Evolutionary conservation across 768 basidiomycete genomes (phyloP).

Genomic region (Asterophora parasitica): DNA sequence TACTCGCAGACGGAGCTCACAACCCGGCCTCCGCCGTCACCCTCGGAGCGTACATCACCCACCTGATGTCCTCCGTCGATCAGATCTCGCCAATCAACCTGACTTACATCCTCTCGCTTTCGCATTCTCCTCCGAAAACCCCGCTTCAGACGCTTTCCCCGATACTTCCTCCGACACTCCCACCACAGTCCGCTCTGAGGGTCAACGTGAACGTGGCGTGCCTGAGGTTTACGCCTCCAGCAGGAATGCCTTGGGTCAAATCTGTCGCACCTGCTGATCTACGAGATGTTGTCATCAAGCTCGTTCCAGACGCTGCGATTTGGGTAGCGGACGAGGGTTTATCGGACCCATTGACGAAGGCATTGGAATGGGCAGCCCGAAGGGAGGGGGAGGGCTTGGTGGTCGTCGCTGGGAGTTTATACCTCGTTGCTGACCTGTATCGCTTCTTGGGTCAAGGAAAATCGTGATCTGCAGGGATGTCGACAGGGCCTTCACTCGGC

Average conservation of each 20-base stretch:
- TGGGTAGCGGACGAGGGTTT: constrained; percentile 34
- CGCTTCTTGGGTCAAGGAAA: constrained; percentile 33
- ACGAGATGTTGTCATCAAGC: constrained; percentile 34
- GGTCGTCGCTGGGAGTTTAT: constrained; percentile 86
- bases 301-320: constrained; percentile 42
- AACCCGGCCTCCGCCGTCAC: constrained; percentile 74
- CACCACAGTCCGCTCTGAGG: constrained; percentile 19
- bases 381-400: constrained; percentile 45
- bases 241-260: constrained; percentile 93
- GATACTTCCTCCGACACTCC: constrained; percentile 44
- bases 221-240: constrained; percentile 66
- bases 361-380: constrained; percentile 47
- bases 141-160: constrained; percentile 67
- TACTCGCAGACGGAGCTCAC: constrained; percentile 93
- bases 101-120: constrained; percentile 77
- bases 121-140: constrained; percentile 83
- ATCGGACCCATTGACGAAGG: constrained; percentile 23
- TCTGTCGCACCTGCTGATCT: constrained; percentile 53
- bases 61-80: constrained; percentile 23
- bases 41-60: constrained; percentile 60
- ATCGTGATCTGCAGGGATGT: not conserved
- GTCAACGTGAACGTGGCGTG: constrained; percentile 47
- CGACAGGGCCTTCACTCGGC: too few relatives aligned
- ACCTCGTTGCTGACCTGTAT: constrained; percentile 93
- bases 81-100: constrained; percentile 31